A percentile compares a stretch with the other conserved stretches of the same genome.
Conservation (phyloP, 805 yeast species). For the Nakazawaea wickerhamii region DNA sequence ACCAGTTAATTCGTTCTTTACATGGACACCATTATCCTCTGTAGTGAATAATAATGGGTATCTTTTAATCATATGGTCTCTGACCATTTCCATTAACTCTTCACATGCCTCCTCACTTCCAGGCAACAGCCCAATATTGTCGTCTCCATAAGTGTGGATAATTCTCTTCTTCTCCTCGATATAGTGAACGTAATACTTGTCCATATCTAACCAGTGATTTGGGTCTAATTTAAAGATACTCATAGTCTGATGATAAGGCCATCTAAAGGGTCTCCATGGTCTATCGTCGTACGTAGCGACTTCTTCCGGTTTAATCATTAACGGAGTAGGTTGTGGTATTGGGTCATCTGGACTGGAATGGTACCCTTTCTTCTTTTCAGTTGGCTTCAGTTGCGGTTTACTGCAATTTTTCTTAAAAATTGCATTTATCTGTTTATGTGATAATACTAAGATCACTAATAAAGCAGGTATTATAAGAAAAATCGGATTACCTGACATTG, state of each 20-base stretch:
- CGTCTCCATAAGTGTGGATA: slow-evolving; percentile 50
- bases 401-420: background rate
- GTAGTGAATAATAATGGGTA: slow-evolving; percentile 59
- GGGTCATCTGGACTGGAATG: slow-evolving; percentile 21
- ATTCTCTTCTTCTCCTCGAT: slow-evolving; percentile 58
- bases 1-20: slow-evolving; percentile 55
- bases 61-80: slow-evolving; percentile 52
- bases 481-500: background rate
- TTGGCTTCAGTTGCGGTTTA: background rate
- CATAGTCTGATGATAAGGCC: slow-evolving; percentile 82
- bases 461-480: background rate
- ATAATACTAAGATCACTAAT: slow-evolving; percentile 2
- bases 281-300: slow-evolving; percentile 63
- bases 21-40: slow-evolving; percentile 42
- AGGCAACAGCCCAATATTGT: slow-evolving; percentile 62
- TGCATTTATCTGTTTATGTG: slow-evolving; percentile 5
- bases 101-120: slow-evolving; percentile 55
- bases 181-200: slow-evolving; percentile 64
- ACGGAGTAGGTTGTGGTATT: slow-evolving; percentile 47
- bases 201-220: slow-evolving; percentile 79
- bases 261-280: slow-evolving; percentile 78
- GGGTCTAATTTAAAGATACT: slow-evolving; percentile 64
- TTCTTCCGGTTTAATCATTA: slow-evolving; percentile 61
- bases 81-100: slow-evolving; percentile 61
- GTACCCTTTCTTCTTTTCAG: slow-evolving; percentile 6